phyloP scores from a whole-genome alignment of 768 basidiomycete genomes.

The Crassisporium funariophilum region DNA sequence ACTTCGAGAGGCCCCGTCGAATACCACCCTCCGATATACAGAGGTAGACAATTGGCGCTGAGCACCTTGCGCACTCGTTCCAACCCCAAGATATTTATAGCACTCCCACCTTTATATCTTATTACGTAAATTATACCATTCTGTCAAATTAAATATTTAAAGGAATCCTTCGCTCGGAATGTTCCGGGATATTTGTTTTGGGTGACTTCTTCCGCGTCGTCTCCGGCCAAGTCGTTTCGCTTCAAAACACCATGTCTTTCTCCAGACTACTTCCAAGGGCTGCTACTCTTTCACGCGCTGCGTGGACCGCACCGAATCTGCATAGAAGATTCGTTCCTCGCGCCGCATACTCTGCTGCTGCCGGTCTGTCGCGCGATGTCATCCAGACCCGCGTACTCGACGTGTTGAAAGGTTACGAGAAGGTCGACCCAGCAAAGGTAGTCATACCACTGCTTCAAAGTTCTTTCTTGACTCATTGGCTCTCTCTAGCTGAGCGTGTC shows the following conservation, averaged over 20 bases:
- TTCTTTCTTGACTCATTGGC: neutral
- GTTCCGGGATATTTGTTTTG: constrained; percentile 10
- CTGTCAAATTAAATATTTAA: too few relatives aligned
- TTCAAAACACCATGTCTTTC: constrained; percentile 49
- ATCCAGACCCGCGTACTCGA: constrained; percentile 79
- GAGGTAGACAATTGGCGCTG: too few relatives aligned
- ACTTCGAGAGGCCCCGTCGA: too few relatives aligned
- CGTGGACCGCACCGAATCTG: constrained; percentile 34
- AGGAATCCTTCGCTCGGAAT: neutral
- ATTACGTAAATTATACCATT: too few relatives aligned
- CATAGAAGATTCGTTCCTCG: constrained; percentile 42
- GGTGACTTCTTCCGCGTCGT: constrained; percentile 10
- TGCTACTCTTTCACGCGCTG: constrained; percentile 43
- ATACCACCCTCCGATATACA: too few relatives aligned
- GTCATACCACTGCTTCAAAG: constrained; percentile 1
- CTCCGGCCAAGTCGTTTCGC: constrained; percentile 9
- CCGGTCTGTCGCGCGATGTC: constrained; percentile 63
- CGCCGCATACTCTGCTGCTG: constrained; percentile 66
- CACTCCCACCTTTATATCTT: too few relatives aligned
- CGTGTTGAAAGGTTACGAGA: constrained; percentile 87
- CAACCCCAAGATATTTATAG: too few relatives aligned
- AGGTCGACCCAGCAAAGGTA: constrained; percentile 79
- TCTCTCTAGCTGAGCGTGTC: constrained; percentile 58
- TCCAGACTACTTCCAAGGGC: constrained; percentile 52
- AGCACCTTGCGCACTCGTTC: too few relatives aligned